Conservation (phyloP, 1,139 yeast genomes). For the Blastobotrys proliferans region DNA sequence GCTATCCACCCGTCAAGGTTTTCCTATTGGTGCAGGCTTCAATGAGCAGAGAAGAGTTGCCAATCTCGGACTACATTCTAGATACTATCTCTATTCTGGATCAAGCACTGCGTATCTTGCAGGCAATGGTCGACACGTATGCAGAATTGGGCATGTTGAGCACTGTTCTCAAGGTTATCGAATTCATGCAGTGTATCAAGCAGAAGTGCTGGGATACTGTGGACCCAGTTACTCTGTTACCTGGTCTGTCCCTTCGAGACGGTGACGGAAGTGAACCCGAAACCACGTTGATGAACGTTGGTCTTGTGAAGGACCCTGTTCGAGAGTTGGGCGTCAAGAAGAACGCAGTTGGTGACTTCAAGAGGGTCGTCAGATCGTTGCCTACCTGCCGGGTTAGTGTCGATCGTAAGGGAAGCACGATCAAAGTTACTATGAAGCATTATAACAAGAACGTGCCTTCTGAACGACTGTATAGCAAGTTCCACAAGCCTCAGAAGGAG, state of each 20-base stretch:
- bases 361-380: conserved; percentile 42
- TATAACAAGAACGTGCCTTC: conserved; percentile 39
- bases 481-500: conserved; percentile 89
- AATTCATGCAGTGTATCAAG: conserved; percentile 80
- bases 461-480: conserved; percentile 67
- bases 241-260: conserved; percentile 51
- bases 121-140: conserved; percentile 86
- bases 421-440: conserved; percentile 51
- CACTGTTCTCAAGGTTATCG: conserved; percentile 57
- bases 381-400: conserved; percentile 44
- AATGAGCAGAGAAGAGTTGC: conserved; percentile 76
- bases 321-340: conserved; percentile 37
- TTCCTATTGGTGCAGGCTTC: conserved; percentile 83
- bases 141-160: conserved; percentile 74
- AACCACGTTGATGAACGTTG: conserved; percentile 27
- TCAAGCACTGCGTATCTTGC: conserved; percentile 88
- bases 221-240: conserved; percentile 62
- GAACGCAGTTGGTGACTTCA: conserved; percentile 34
- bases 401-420: conserved; percentile 27
- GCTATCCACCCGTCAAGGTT: conserved; percentile 96
- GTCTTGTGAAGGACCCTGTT: conserved; percentile 3
- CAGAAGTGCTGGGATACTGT: conserved; percentile 87
- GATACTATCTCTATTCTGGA: conserved; percentile 92
- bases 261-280: conserved; percentile 17
- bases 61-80: conserved; percentile 92